Conservation (phyloP, 306 rosid species). For the Arachis stenosperma region DNA sequence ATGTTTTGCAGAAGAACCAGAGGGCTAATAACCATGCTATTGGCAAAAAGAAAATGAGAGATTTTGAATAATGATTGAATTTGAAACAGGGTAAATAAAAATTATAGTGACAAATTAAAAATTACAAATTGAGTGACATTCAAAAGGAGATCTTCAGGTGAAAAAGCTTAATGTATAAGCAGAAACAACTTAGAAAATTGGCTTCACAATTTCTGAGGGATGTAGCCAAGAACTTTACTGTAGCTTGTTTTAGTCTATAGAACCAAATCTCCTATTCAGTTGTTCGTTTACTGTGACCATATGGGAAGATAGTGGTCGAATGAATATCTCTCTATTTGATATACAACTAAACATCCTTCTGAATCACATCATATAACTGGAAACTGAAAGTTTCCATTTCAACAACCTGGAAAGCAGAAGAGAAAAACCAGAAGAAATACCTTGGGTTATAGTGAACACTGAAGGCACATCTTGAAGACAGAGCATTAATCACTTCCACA, state of each 20-base stretch:
- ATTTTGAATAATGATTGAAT: not conserved
- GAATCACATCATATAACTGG: not conserved
- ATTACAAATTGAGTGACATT: not conserved
- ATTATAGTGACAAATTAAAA: not conserved
- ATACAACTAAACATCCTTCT: not conserved
- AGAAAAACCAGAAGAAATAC: slow-evolving; percentile 44
- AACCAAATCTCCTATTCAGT: not conserved
- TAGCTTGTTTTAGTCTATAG: not conserved
- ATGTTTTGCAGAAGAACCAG: not conserved
- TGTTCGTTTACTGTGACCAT: not conserved
- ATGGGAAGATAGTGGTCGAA: not conserved
- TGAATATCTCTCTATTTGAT: not conserved
- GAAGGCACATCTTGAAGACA: slow-evolving; percentile 60
- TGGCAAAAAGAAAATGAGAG: not conserved
- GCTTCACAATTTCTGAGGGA: not conserved
- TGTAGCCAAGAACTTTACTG: not conserved
- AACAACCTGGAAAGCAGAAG: not conserved
- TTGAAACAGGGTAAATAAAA: not conserved
- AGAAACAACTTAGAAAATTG: not conserved
- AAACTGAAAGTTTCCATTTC: not conserved
- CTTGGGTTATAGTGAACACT: slow-evolving; percentile 78
- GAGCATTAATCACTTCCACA: slow-evolving; percentile 65
- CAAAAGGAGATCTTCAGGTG: not conserved
- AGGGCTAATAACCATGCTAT: not conserved
- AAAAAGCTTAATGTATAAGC: not conserved